Percentiles rank a stretch among this genome's conserved stretches.
phyloP scores from a whole-genome alignment of 192 early-diverging fungal genomes.

The Coemansia sp. region DNA sequence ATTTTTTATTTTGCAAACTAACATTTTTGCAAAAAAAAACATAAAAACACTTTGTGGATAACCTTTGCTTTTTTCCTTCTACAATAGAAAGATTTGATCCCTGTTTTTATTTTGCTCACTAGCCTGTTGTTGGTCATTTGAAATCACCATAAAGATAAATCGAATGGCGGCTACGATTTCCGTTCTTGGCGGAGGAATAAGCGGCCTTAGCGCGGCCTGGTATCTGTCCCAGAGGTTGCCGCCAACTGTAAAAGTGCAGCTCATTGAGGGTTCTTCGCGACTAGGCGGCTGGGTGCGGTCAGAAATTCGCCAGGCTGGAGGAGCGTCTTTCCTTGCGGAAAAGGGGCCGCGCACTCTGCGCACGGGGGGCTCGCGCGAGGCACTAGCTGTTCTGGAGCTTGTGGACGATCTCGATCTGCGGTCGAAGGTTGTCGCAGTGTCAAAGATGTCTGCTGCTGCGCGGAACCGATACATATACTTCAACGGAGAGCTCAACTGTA shows the following conservation, averaged over 20 bases:
- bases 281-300: constrained; percentile 89
- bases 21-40: no score
- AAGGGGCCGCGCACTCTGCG: constrained; percentile 83
- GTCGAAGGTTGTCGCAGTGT: constrained; percentile 59
- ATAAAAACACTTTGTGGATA: neutral
- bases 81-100: neutral
- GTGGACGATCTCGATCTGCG: constrained; percentile 67
- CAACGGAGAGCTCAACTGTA: constrained; percentile 65
- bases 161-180: constrained; percentile 55
- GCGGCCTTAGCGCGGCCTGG: constrained; percentile 83
- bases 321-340: constrained; percentile 64
- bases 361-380: constrained; percentile 65
- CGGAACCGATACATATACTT: constrained; percentile 83
- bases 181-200: constrained; percentile 92
- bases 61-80: neutral
- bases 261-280: constrained; percentile 71
- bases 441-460: constrained; percentile 69
- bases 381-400: constrained; percentile 76
- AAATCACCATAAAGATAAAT: neutral
- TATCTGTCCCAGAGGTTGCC: constrained; percentile 62
- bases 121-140: neutral
- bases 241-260: constrained; percentile 58
- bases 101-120: neutral
- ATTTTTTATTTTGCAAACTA: neutral
- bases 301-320: constrained; percentile 44